Percentiles rank a stretch among this genome's conserved stretches.
phyloP scores from a whole-genome alignment of 2,329 filamentous ascomycete genomes.

The Fusarium sp. region DNA sequence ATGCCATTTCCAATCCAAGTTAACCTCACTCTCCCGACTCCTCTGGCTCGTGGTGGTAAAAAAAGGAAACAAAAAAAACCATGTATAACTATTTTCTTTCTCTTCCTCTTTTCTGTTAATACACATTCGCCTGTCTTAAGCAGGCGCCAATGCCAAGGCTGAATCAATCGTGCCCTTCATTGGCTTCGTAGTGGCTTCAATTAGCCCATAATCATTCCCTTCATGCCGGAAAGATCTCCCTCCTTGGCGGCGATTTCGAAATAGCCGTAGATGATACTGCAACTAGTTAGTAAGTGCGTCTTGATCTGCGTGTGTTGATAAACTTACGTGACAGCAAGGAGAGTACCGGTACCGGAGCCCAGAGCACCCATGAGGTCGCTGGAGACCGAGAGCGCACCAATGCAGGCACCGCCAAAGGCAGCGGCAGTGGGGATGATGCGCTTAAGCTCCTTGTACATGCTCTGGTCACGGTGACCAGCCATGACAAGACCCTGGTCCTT shows the following conservation, averaged over 20 bases:
- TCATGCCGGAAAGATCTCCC: conserved; percentile 87
- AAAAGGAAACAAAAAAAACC: conserved; percentile 39
- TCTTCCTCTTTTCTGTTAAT: conserved; percentile 43
- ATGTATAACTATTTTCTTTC: conserved; percentile 44
- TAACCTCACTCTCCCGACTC: conserved; percentile 41
- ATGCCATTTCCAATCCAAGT: conserved; percentile 38
- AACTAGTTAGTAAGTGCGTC: conserved; percentile 45
- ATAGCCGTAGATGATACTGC: conserved; percentile 97
- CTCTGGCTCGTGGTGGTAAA: conserved; percentile 37
- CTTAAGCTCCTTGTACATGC: conserved; percentile 99
- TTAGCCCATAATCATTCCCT: conserved; percentile 76
- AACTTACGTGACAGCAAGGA: conserved; percentile 97
- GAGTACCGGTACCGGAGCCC: conserved; percentile 95
- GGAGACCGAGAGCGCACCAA: conserved; percentile 93
- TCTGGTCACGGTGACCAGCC: conserved; percentile 99
- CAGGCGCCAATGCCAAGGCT: conserved; percentile 32
- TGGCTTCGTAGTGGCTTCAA: conserved; percentile 23
- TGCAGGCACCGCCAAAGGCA: conserved; percentile 98
- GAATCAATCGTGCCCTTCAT: conserved; percentile 35
- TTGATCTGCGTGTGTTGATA: neutral
- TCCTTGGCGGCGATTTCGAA: conserved; percentile 99
- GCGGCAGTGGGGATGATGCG: conserved; percentile 97
- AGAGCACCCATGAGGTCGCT: conserved; percentile 96
- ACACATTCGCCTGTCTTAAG: conserved; percentile 34
- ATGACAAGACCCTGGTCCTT: conserved; percentile 99